These are phyloP conservation scores for Urtica urens DNA, from an alignment of 306 rosid species.

Conservation along the genomic window DNA sequence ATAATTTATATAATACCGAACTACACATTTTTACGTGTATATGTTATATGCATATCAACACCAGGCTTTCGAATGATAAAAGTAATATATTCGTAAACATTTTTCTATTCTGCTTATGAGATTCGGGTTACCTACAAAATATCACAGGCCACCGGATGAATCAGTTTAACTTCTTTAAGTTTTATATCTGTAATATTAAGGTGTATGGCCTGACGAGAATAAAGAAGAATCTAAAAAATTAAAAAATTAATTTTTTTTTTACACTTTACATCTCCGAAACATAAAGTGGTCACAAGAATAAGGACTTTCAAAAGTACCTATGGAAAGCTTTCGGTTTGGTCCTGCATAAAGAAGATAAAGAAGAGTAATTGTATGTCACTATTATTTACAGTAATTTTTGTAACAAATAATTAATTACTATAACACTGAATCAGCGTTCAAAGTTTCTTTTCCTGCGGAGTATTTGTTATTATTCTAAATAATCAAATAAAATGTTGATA, in stretches of 20 bases:
- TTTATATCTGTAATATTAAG: conserved; percentile 11
- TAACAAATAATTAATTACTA: too few species aligned
- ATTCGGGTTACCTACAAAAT: conserved; percentile 23
- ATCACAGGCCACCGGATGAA: conserved; percentile 13
- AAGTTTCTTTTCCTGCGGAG: too few species aligned
- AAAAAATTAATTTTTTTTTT: conserved; percentile 1
- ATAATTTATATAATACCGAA: conserved; percentile 3
- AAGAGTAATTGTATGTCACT: conserved; percentile 6
- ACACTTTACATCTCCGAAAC: neutral
- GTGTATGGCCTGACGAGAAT: conserved; percentile 21
- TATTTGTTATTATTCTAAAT: too few species aligned
- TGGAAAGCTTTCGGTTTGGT: conserved; percentile 14
- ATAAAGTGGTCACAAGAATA: conserved; percentile 23
- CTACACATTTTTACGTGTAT: conserved; percentile 12
- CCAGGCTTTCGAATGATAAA: neutral
- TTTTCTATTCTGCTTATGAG: conserved; percentile 2
- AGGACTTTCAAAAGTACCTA: conserved; percentile 17
- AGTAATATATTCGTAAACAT: too few species aligned
- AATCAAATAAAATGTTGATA: too few species aligned
- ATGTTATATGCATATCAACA: neutral
- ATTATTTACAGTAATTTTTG: too few species aligned
- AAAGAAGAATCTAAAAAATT: conserved; percentile 15
- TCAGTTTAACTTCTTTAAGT: neutral
- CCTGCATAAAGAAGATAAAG: neutral
- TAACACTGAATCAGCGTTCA: too few species aligned